Base-by-base conservation (phyloP, 169 alveolate genomes). In the Neospora caninum region DNA sequence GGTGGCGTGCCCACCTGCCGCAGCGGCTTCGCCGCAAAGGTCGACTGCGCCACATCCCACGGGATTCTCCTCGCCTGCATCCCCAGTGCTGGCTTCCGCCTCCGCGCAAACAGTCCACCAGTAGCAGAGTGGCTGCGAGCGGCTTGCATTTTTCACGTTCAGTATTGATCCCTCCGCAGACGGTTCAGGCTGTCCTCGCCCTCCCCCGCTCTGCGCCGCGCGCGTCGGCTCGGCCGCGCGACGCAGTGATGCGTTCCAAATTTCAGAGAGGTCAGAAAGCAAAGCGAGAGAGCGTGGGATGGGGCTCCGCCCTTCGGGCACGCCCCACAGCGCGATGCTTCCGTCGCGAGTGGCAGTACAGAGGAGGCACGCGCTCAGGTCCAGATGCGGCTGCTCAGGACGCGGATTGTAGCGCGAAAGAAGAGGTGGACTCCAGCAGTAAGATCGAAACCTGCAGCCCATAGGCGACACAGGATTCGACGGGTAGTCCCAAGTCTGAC, bases 271-370 rank as follows among this genome's bases (percentile, higher is more conserved):
- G 43, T 73, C 42, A n/a, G 16, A 36, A 31, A 73, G 84, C 84
- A 73, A 43, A 13, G 49, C 2, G 18, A 36, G 84, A 16, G 31
- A 27, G 25, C n/a, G 84, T 10, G 1, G 84, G 49, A 73, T 41
- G 43, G 84, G 84, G 27, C 16, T 13, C 43, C 84, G 84, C 25
- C 45, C 18, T 1, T 6, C 2, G 84, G 84, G 84, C 18, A 36
- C 45, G 49, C 39, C 45, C 84, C 84, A 73, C 25, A 73, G 84
- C 20, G 49, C 39, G 84, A 73, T 43, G 42, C 43, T 73, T 16
- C 84, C 84, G 20, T 73, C 84, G 42, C 84, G 84, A 4, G 84
- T 73, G 0, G 84, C 84, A n/a, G 84, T n/a, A 16, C 45, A 31
- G 16, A 73, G 42, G 43, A 73, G 84, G 43, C 84, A 31, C 9